Conservation (phyloP, 202 grass and related monocot species). For the Setaria italica region DNA sequence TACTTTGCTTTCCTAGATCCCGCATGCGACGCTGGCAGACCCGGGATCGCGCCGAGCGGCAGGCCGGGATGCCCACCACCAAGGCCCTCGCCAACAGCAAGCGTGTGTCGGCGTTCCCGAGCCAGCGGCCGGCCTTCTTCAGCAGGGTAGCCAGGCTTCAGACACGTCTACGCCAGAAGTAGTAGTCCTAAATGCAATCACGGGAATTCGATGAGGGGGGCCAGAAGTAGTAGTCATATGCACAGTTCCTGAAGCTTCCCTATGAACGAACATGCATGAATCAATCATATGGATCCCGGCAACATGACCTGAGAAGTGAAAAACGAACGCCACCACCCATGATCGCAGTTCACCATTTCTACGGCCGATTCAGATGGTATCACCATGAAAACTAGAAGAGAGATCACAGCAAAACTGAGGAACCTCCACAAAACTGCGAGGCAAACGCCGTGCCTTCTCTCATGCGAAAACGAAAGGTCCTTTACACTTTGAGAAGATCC, state of each 20-base stretch:
- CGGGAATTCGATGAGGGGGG: neutral
- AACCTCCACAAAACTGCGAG: neutral
- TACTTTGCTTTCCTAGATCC: neutral
- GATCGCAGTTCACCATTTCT: neutral
- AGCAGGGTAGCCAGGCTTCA: too few species aligned
- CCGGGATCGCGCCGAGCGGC: neutral
- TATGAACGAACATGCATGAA: neutral
- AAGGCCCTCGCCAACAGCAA: too few species aligned
- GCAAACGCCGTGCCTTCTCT: neutral
- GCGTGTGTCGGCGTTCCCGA: too few species aligned
- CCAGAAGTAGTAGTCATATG: too few species aligned
- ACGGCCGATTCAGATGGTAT: neutral
- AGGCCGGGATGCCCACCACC: too few species aligned
- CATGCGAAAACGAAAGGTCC: constrained; percentile 4
- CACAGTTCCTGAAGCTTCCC: neutral
- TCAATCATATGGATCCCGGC: neutral
- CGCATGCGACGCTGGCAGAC: neutral
- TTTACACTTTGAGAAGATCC: constrained; percentile 61
- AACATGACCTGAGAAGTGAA: neutral
- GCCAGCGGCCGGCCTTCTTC: too few species aligned
- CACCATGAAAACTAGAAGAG: neutral
- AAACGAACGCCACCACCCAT: neutral
- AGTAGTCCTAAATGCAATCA: neutral
- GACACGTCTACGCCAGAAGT: neutral
- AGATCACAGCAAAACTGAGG: neutral